Evolutionary conservation across 2,329 filamentous ascomycete genomes (phyloP).

Genomic region (Periglandula ipomoeae): DNA sequence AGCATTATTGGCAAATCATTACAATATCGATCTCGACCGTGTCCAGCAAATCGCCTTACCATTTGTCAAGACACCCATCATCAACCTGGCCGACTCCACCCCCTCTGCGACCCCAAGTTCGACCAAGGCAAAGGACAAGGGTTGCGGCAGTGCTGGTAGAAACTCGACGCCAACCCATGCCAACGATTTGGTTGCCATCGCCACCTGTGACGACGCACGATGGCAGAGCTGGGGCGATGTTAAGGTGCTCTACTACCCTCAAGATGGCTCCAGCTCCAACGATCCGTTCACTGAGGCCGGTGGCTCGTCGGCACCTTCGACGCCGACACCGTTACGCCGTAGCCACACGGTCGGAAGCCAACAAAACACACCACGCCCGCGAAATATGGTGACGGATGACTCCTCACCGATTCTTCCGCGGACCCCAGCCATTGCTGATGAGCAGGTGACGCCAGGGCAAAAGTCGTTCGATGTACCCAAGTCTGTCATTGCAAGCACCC

Average conservation of each 20-base stretch:
- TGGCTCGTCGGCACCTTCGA: slow-evolving; percentile 47
- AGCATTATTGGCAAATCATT: slow-evolving; percentile 75
- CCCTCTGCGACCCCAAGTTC: slow-evolving; percentile 46
- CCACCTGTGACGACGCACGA: slow-evolving; percentile 45
- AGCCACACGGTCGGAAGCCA: slow-evolving; percentile 46
- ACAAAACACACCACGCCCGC: slow-evolving; percentile 33
- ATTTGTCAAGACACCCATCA: slow-evolving; percentile 63
- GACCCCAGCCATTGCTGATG: slow-evolving; percentile 29
- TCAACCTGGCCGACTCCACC: slow-evolving; percentile 41
- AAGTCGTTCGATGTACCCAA: slow-evolving; percentile 58
- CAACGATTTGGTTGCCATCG: slow-evolving; percentile 74
- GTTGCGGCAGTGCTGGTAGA: slow-evolving; percentile 28
- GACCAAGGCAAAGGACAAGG: slow-evolving; percentile 72
- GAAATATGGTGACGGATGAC: slow-evolving; percentile 26
- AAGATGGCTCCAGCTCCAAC: slow-evolving; percentile 19
- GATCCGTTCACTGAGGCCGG: slow-evolving; percentile 16
- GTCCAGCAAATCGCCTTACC: slow-evolving; percentile 76
- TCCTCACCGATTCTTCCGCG: slow-evolving; percentile 41
- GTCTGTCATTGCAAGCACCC: slow-evolving; percentile 39
- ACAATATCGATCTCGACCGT: slow-evolving; percentile 67
- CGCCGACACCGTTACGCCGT: slow-evolving; percentile 67
- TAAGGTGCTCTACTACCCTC: slow-evolving; percentile 68
- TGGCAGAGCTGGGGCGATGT: slow-evolving; percentile 79
- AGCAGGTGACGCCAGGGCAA: slow-evolving; percentile 32
- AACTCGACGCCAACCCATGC: slow-evolving; percentile 56